A percentile compares a stretch with the other conserved stretches of the same genome.
Conservation (phyloP, 2,329 filamentous ascomycete genomes). For the Calonectria ilicicola region DNA sequence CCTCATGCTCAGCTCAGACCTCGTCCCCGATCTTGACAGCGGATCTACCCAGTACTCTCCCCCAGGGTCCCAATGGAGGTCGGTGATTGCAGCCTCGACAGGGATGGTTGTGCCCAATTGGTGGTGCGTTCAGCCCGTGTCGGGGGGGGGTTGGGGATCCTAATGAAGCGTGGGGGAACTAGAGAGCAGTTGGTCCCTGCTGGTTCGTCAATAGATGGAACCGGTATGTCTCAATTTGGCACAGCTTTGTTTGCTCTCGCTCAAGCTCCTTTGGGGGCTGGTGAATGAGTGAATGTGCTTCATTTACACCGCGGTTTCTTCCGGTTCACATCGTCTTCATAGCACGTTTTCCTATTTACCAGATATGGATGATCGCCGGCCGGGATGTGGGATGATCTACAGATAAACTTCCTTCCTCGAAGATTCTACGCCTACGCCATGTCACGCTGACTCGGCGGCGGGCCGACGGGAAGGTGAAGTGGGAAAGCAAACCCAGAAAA, state of each 20-base stretch:
- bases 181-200: background rate
- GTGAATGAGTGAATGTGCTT: background rate
- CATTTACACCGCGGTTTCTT: conserved; percentile 3
- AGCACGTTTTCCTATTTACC: background rate
- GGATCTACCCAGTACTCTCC: conserved; percentile 41
- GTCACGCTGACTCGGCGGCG: conserved; percentile 18
- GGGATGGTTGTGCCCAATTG: conserved; percentile 30
- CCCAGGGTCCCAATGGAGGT: conserved; percentile 14
- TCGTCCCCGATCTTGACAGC: conserved; percentile 35
- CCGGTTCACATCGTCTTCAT: background rate
- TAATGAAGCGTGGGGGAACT: background rate
- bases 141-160: background rate
- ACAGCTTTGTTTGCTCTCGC: conserved; percentile 4
- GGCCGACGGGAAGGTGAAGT: conserved; percentile 8
- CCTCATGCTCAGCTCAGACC: conserved; percentile 32
- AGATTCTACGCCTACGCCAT: conserved; percentile 10
- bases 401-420: conserved; percentile 13
- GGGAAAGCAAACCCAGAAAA: background rate
- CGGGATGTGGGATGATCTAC: background rate
- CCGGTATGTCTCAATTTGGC: conserved; percentile 1
- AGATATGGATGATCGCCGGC: background rate
- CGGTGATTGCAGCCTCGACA: conserved; percentile 33
- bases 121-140: conserved; percentile 18
- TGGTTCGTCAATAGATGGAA: background rate
- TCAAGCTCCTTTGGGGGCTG: conserved; percentile 6